A percentile compares a stretch with the other conserved stretches of the same genome.
phyloP scores from a whole-genome alignment of 2,329 filamentous ascomycete species.

The Chaetomium globosum region DNA sequence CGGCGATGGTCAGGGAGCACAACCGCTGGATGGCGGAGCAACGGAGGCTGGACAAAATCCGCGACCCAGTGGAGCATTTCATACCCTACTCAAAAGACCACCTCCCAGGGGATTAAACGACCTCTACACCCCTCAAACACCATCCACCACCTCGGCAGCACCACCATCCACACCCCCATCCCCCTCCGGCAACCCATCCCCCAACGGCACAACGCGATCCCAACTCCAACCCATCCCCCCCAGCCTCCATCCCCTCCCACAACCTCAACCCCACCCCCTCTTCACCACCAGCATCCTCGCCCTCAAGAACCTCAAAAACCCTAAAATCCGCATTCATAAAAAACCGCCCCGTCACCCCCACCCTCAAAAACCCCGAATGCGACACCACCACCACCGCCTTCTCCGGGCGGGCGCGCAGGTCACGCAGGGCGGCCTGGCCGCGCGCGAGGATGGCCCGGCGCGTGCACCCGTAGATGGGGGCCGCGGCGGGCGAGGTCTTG shows the following conservation, averaged over 20 bases:
- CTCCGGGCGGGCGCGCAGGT: constrained; percentile 58
- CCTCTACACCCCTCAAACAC: neutral
- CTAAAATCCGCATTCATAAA: constrained; percentile 67
- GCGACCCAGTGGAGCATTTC: no score
- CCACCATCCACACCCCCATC: neutral
- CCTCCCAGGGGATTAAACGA: no score
- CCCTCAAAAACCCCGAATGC: constrained; percentile 65
- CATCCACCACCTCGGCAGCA: neutral
- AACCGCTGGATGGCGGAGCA: no score
- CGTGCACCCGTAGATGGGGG: constrained; percentile 55
- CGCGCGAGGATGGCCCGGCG: constrained; percentile 57
- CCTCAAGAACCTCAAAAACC: constrained; percentile 57
- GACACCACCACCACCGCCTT: constrained; percentile 66
- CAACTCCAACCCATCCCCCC: constrained; percentile 57
- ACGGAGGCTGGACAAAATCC: no score
- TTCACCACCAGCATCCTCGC: constrained; percentile 26
- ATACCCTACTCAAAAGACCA: no score
- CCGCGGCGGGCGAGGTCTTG: constrained; percentile 56
- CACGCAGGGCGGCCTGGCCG: constrained; percentile 53
- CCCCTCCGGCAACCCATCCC: constrained; percentile 37
- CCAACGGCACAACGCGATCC: constrained; percentile 41
- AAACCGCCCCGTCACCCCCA: constrained; percentile 57
- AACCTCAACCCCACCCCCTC: constrained; percentile 47
- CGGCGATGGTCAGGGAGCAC: no score
- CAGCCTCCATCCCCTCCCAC: constrained; percentile 52